Percentiles rank a stretch among this genome's conserved stretches.
phyloP scores from a whole-genome alignment of 768 basidiomycete genomes.

The Hypholoma sublateritium region DNA sequence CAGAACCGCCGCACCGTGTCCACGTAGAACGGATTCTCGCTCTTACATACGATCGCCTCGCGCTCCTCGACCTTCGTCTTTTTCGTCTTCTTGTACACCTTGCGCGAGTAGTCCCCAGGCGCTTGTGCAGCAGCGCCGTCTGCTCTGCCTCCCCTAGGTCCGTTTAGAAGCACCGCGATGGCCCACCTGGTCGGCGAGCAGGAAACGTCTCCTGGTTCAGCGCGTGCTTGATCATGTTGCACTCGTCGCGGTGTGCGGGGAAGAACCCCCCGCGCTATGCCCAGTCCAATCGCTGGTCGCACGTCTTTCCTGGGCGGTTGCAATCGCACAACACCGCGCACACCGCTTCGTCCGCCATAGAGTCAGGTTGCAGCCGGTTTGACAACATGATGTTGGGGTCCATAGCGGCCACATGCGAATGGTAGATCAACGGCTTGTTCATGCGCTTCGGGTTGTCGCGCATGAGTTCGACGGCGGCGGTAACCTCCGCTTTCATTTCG shows the following conservation, averaged over 20 bases:
- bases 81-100: no score
- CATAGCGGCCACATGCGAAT: slow-evolving; percentile 99
- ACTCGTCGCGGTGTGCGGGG: slow-evolving; percentile 95
- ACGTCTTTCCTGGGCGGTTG: slow-evolving; percentile 93
- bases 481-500: slow-evolving; percentile 82
- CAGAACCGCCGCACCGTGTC: no score
- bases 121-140: slow-evolving; percentile 90
- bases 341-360: slow-evolving; percentile 94
- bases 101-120: slow-evolving; percentile 98
- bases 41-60: no score
- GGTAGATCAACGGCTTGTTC: slow-evolving; percentile 96
- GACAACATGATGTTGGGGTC: slow-evolving; percentile 99
- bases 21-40: no score
- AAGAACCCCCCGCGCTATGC: slow-evolving; percentile 99
- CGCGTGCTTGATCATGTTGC: slow-evolving; percentile 98
- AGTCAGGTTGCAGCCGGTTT: slow-evolving; percentile 97
- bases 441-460: slow-evolving; percentile 87
- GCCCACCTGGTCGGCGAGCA: slow-evolving; percentile 68
- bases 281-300: slow-evolving; percentile 93
- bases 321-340: slow-evolving; percentile 99
- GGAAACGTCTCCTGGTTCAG: slow-evolving; percentile 94
- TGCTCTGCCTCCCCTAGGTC: slow-evolving; percentile 87
- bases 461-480: slow-evolving; percentile 77
- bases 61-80: no score
- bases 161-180: slow-evolving; percentile 75